Conservation (phyloP, 352 stramenopile genomes). For the Discostella stelligera region DNA sequence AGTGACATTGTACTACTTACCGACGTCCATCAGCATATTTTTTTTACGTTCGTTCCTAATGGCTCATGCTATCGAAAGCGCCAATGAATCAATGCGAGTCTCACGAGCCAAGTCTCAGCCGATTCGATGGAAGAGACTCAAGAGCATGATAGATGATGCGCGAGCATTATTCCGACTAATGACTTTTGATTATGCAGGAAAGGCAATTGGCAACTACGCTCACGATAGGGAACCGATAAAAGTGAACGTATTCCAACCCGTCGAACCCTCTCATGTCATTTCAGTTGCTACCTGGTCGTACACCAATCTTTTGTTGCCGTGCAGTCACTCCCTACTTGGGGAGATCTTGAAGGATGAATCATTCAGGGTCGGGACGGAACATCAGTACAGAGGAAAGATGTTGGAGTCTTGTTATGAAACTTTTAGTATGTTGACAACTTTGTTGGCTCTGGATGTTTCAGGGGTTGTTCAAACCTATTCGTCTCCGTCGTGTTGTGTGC, state of each 20-base stretch:
- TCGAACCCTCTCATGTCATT: conserved; percentile 19
- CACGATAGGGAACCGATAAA: background rate
- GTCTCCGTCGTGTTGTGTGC: conserved; percentile 3
- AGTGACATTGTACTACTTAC: conserved; percentile 10
- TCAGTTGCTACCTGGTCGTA: conserved; percentile 26
- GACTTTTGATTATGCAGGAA: conserved; percentile 16
- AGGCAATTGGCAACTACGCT: conserved; percentile 11
- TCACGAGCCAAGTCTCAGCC: conserved; percentile 10
- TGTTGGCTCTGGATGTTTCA: conserved; percentile 18
- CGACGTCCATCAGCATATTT: conserved; percentile 32
- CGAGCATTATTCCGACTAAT: conserved; percentile 23
- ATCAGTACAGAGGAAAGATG: background rate
- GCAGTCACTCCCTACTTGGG: conserved; percentile 12
- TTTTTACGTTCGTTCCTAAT: conserved; percentile 27
- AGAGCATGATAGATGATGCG: conserved; percentile 39
- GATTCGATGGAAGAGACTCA: conserved; percentile 34
- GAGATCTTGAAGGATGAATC: conserved; percentile 8
- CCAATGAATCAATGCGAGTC: conserved; percentile 17
- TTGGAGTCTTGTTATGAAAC: conserved; percentile 27
- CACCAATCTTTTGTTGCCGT: conserved; percentile 19
- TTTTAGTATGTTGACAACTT: conserved; percentile 22
- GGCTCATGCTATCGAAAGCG: conserved; percentile 15
- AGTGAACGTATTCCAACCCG: background rate
- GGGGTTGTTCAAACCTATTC: conserved; percentile 11
- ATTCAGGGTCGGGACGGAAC: background rate